A percentile compares a stretch with the other conserved stretches of the same genome.
Conservation (phyloP, 495 filamentous ascomycete genomes). For the Terfezia claveryi region DNA sequence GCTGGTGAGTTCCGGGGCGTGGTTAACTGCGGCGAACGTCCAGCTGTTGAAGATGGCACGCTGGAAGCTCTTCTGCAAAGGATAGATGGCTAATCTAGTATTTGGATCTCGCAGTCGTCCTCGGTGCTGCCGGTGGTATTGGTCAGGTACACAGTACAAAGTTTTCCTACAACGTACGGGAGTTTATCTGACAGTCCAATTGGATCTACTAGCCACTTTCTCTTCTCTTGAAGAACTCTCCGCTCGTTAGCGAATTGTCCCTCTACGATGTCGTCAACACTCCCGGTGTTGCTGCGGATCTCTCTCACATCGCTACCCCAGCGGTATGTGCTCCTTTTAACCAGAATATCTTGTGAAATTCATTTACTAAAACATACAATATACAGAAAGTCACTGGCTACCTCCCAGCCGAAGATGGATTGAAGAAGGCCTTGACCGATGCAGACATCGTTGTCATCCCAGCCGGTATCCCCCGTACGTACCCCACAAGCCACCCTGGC, state of each 20-base stretch:
- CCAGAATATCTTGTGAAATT: neutral
- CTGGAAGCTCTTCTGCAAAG: neutral
- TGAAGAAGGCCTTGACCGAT: slow-evolving; percentile 69
- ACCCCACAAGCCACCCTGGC: neutral
- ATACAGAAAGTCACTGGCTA: slow-evolving; percentile 70
- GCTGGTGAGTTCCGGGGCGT: slow-evolving; percentile 37
- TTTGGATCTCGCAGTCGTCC: slow-evolving; percentile 41
- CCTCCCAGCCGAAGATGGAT: slow-evolving; percentile 71
- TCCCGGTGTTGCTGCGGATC: slow-evolving; percentile 80
- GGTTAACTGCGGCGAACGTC: too few species aligned
- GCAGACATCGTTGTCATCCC: slow-evolving; percentile 92
- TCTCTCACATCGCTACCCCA: slow-evolving; percentile 86
- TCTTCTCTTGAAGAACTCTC: slow-evolving; percentile 72
- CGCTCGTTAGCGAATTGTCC: slow-evolving; percentile 69
- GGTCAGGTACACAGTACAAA: slow-evolving; percentile 47
- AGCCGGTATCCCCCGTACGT: slow-evolving; percentile 87
- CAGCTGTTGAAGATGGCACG: too few species aligned
- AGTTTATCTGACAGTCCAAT: slow-evolving; percentile 16
- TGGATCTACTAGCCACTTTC: slow-evolving; percentile 52
- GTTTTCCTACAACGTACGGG: neutral
- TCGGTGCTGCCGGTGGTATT: slow-evolving; percentile 93
- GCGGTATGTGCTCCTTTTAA: slow-evolving; percentile 40
- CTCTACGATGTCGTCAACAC: slow-evolving; percentile 99
- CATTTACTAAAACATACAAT: slow-evolving; percentile 14
- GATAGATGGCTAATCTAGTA: neutral